phyloP scores from a whole-genome alignment of 352 stramenopile species.

The Pythium pectinolyticum region DNA sequence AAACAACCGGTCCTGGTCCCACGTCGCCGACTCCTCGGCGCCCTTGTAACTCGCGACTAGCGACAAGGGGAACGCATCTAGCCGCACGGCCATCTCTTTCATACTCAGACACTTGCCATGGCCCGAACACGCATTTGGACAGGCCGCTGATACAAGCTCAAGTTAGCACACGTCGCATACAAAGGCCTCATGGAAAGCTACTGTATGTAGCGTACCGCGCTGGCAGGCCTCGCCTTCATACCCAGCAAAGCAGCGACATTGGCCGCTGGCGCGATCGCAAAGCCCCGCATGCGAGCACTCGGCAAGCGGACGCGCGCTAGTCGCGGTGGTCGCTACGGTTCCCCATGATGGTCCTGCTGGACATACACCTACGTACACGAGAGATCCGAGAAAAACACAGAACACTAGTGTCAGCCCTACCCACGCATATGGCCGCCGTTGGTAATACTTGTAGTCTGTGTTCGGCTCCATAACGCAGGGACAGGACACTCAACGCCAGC shows the following conservation, averaged over 20 bases:
- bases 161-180: conserved; percentile 1
- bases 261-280: conserved; percentile 53
- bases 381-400: conserved; percentile 3
- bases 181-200: too few species aligned
- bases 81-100: conserved; percentile 45
- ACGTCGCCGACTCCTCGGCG: conserved; percentile 54
- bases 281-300: conserved; percentile 70
- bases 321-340: conserved; percentile 43
- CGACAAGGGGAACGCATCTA: conserved; percentile 61
- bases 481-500: background rate
- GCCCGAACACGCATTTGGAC: conserved; percentile 65
- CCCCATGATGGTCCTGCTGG: conserved; percentile 64
- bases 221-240: conserved; percentile 79
- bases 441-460: too few species aligned
- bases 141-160: conserved; percentile 26
- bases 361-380: conserved; percentile 50
- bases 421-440: conserved; percentile 10
- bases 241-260: conserved; percentile 63
- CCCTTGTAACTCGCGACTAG: conserved; percentile 52
- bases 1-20: conserved; percentile 75
- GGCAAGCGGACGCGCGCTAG: conserved; percentile 39
- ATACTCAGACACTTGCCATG: conserved; percentile 77
- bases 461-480: too few species aligned
- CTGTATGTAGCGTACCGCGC: conserved; percentile 46
- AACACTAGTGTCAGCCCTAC: too few species aligned